phyloP scores from a whole-genome alignment of 2,329 filamentous ascomycete species.

The Arachnomyces sp. region DNA sequence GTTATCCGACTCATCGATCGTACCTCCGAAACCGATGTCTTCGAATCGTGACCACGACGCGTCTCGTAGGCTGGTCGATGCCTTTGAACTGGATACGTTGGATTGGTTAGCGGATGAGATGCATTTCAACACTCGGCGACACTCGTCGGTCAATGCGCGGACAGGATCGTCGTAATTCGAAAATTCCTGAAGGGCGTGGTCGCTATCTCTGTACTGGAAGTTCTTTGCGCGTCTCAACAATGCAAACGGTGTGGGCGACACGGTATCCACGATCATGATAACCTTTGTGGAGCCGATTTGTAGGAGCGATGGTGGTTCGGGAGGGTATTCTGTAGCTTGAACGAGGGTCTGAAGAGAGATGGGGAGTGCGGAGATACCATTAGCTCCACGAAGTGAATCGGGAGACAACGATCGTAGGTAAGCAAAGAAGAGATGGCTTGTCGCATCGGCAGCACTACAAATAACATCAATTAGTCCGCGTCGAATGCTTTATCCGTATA shows the following conservation, averaged over 20 bases:
- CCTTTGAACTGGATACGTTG: constrained; percentile 61
- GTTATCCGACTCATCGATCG: constrained; percentile 63
- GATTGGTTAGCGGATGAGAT: constrained; percentile 88
- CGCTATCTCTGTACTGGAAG: constrained; percentile 89
- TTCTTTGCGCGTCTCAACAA: constrained; percentile 84
- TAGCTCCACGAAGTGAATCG: constrained; percentile 60
- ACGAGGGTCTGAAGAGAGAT: constrained; percentile 85
- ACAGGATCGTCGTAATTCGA: constrained; percentile 85
- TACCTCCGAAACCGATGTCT: constrained; percentile 79
- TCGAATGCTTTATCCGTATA: background rate
- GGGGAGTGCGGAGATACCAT: constrained; percentile 76
- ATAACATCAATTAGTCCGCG: constrained; percentile 22
- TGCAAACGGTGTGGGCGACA: constrained; percentile 90
- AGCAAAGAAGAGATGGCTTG: constrained; percentile 95
- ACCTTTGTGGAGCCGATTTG: constrained; percentile 79
- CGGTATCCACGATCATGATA: constrained; percentile 91
- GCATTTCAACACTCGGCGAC: constrained; percentile 77
- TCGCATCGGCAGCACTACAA: constrained; percentile 79
- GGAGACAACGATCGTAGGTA: constrained; percentile 86
- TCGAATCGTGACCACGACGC: constrained; percentile 96
- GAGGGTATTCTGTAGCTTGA: constrained; percentile 90
- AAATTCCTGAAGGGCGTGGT: constrained; percentile 75
- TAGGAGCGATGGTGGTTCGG: constrained; percentile 66
- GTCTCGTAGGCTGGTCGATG: constrained; percentile 67
- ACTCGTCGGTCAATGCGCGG: constrained; percentile 84